Percentiles rank a stretch among this genome's conserved stretches.
Evolutionary conservation across 225 moss, liverwort and hornwort genomes (phyloP).

Genomic region (Bryoerythrophyllum caledonicum): DNA sequence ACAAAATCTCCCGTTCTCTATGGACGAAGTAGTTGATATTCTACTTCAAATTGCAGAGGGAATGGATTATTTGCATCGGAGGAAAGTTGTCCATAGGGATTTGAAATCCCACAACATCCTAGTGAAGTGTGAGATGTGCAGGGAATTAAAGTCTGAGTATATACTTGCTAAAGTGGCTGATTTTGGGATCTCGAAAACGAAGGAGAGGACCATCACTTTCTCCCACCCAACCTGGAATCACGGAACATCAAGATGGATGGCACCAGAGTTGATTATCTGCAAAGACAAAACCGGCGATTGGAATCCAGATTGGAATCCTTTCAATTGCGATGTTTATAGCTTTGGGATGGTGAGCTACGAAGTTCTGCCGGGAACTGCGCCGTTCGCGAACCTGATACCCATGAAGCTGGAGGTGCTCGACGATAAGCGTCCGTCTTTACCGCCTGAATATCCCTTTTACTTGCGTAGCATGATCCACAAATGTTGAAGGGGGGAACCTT

Average conservation of each 20-base stretch:
- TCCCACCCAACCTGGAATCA: not conserved
- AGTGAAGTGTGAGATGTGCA: not conserved
- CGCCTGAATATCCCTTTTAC: not conserved
- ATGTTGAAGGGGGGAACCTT: not conserved
- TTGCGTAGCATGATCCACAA: not conserved
- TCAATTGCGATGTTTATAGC: not conserved
- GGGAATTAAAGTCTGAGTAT: not conserved
- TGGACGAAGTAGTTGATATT: not conserved
- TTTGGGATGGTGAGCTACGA: not conserved
- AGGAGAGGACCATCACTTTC: not conserved
- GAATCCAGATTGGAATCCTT: too few species aligned
- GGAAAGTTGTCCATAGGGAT: conserved; percentile 13
- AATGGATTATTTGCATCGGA: conserved; percentile 14
- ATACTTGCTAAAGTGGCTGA: conserved; percentile 15
- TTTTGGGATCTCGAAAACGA: not conserved
- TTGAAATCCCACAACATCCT: conserved; percentile 24
- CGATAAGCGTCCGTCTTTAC: not conserved
- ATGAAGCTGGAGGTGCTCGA: not conserved
- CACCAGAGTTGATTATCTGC: conserved; percentile 10
- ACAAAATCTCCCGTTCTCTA: not conserved
- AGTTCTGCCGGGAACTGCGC: not conserved
- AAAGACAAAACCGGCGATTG: too few species aligned
- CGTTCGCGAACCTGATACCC: not conserved
- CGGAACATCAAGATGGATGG: conserved; percentile 18
- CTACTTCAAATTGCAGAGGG: conserved; percentile 24